Evolutionary conservation across 768 basidiomycete genomes (phyloP), one percentile per base, ranked within the genome.

Genomic region (Pleurotus sapidus): DNA sequence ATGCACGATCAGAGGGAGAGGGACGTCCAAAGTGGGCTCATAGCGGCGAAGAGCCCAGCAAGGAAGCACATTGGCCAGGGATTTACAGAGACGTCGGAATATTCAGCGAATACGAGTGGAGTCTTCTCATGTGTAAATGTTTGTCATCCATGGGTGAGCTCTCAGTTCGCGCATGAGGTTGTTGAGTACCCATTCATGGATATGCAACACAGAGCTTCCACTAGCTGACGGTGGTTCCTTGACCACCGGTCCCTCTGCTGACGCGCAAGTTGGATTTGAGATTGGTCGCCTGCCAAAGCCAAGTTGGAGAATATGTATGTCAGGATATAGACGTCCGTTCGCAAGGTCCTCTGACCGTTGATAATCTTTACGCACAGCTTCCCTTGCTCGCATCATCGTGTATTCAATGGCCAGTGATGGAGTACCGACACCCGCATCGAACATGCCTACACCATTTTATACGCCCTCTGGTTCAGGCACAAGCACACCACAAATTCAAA

Each of bases 31-130:
- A 72, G 18, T 87, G 84, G 84, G 11, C 9, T 34, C 3, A 11
- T 11, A 67, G 74, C 46, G 68, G 74, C 55, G 74, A 79, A 48
- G 73, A 78, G 61, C 57, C 77, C 30, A 61, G 74, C 49, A 64
- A 73, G 46, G 67, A 68, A 56, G 68, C 70, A 20, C 66, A 68
- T 37, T 91, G 89, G 90, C 70, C 69, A 25, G 94, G 94, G 18
- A 81, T 96, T 50, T 91, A 89, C 70, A 87, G 86, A 58, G 88
- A 92, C 67, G 86, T 95, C 46, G 93, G 93, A 18, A 91, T 96
- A 46, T 93, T 93, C 68, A 85, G 86, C 46, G 87, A 93, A 60
- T 80, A 87, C 63, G 87, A 95, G 65, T 95, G 91, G 84, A 83
- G 85, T 62, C 80, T 88, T 58, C 74, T 96, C 62, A 94, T 95